These are phyloP conservation scores for Nitzschia sp. DNA, from an alignment of 108 stramenopile species.

Conservation along the genomic window DNA sequence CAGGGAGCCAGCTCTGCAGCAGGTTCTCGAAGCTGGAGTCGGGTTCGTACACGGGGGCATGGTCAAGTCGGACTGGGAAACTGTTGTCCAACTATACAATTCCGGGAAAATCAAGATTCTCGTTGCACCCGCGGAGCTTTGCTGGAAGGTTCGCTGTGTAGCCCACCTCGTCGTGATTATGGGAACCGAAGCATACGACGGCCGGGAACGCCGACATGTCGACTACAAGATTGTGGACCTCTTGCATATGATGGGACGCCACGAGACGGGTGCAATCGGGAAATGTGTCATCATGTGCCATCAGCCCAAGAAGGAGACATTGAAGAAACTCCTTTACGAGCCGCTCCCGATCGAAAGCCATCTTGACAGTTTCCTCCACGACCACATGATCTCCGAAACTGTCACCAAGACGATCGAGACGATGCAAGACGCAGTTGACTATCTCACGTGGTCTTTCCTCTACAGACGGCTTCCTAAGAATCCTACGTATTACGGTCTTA, in stretches of 20 bases:
- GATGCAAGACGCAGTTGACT: slow-evolving; percentile 99
- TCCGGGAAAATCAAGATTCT: slow-evolving; percentile 73
- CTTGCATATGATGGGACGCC: slow-evolving; percentile 95
- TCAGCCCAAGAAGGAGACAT: slow-evolving; percentile 90
- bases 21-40: slow-evolving; percentile 85
- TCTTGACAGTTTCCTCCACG: slow-evolving; percentile 94
- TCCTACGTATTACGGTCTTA: slow-evolving; percentile 98
- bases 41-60: slow-evolving; percentile 95
- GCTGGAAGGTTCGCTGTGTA: slow-evolving; percentile 77
- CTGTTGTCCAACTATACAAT: slow-evolving; percentile 71
- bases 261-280: slow-evolving; percentile 66
- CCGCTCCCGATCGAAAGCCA: slow-evolving; percentile 98
- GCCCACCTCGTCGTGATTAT: slow-evolving; percentile 92
- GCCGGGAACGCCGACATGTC: slow-evolving; percentile 87
- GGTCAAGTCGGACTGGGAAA: slow-evolving; percentile 73
- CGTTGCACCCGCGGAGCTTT: slow-evolving; percentile 86
- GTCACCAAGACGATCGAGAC: slow-evolving; percentile 92
- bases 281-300: slow-evolving; percentile 93
- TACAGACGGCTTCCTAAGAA: slow-evolving; percentile 97
- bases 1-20: slow-evolving; percentile 83
- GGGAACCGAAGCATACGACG: slow-evolving; percentile 98
- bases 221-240: slow-evolving; percentile 94
- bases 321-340: slow-evolving; percentile 94
- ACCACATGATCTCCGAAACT: slow-evolving; percentile 97
- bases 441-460: slow-evolving; percentile 97